Evolutionary conservation across 805 yeast species (phyloP), one percentile per base, ranked within the genome.

Genomic region (Candida takata): DNA sequence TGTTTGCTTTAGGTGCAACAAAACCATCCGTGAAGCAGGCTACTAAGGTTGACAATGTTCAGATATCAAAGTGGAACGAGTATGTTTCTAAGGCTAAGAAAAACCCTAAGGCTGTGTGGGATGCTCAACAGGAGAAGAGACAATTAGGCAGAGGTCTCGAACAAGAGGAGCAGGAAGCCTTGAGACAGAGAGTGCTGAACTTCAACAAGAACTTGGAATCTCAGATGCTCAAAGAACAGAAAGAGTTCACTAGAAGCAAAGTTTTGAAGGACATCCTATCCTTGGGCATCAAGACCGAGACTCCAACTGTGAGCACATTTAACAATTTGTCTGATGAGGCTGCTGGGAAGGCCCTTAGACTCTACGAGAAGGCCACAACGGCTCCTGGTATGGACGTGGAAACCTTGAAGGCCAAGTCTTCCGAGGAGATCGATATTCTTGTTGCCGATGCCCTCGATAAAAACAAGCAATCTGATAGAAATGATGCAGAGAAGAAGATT

Each of bases 1-100:
- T 90, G 37, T 70, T 69, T 40, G 96, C 96, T 3, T 62, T 88
- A 59, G 97, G 97, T 43, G 75, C 84, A 34, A 65, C 69, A 41
- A 90, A 88, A 61, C 97, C 97, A 35, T 69, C 83, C 38, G 58
- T 82, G 30, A 71, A 70, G 45, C 69, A 77, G 51, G 74, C 95
- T 8, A 64, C 82, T 36, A 73, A 74, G 45, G 68, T 79, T 29
- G 95, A 86, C 55, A 75, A 74, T 51, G 65, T 65, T 16, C 95
- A 87, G 58, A 75, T 84, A 33, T 63, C 69, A 19, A 70, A 72
- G 43, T 90, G 88, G 92, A 86, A 86, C 61, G 64, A 69, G 41
- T 82, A 74, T 58, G 80, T 88, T 6, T 67, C 69, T 17, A 58
- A 65, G 24, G 87, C 74, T 55, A 55, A 57, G 51, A 50, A 60